phyloP scores from a whole-genome alignment of 306 rosid genomes.

The Hippophae tibetana region DNA sequence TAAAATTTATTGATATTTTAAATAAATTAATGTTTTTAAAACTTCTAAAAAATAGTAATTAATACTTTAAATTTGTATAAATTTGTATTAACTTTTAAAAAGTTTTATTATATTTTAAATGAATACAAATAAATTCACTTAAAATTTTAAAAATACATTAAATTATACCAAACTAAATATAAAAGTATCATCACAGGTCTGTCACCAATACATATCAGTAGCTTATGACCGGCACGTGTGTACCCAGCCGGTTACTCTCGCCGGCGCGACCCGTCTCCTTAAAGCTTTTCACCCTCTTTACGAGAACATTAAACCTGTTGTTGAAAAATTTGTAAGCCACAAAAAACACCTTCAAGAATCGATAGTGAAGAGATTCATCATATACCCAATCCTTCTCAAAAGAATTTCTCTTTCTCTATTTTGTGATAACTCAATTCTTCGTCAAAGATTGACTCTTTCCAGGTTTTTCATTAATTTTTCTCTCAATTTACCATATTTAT shows the following conservation, averaged over 20 bases:
- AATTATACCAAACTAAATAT: no score
- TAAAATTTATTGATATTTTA: no score
- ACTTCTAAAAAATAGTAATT: no score
- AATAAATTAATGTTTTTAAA: no score
- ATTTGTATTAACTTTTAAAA: no score
- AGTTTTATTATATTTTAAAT: no score
- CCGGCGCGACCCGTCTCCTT: constrained; percentile 24
- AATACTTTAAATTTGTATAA: no score
- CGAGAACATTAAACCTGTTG: not conserved
- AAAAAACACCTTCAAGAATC: constrained; percentile 7
- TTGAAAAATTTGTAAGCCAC: constrained; percentile 23
- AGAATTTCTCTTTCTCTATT: not conserved
- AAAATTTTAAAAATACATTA: no score
- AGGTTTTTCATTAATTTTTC: no score
- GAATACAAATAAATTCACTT: no score
- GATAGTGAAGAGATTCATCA: constrained; percentile 7
- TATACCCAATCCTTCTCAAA: constrained; percentile 1
- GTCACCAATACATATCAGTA: not conserved
- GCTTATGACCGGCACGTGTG: constrained; percentile 21
- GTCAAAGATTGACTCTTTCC: no score
- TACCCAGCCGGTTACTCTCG: constrained; percentile 14
- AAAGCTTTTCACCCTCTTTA: not conserved
- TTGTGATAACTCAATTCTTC: no score
- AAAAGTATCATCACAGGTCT: not conserved
- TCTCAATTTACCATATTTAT: not conserved